phyloP scores from a whole-genome alignment of 2,329 filamentous ascomycete species.

The Pseudocercospora macadamiae region DNA sequence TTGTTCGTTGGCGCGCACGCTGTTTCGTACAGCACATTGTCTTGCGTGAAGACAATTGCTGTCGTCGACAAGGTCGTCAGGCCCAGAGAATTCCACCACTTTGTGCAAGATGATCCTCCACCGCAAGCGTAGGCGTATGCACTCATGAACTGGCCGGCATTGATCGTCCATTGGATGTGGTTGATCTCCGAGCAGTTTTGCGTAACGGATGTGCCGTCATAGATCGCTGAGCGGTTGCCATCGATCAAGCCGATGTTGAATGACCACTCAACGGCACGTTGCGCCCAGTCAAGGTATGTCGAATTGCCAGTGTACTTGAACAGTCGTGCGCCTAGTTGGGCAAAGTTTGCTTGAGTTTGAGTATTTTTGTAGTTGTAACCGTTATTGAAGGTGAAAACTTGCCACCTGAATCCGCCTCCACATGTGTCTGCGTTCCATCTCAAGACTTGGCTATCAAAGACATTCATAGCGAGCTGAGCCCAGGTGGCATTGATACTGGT shows the following conservation, averaged over 20 bases:
- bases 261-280: constrained; percentile 69
- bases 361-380: constrained; percentile 84
- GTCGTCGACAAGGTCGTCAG: constrained; percentile 11
- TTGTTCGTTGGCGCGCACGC: constrained; percentile 63
- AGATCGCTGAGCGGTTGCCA: constrained; percentile 51
- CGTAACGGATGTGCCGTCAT: constrained; percentile 61
- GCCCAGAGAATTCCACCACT: constrained; percentile 30
- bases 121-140: constrained; percentile 58
- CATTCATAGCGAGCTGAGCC: constrained; percentile 70
- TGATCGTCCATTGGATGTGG: constrained; percentile 65
- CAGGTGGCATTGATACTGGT: constrained; percentile 48
- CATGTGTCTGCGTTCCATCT: constrained; percentile 71
- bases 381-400: constrained; percentile 76
- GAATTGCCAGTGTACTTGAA: constrained; percentile 42
- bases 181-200: constrained; percentile 57
- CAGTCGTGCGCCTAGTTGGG: constrained; percentile 70
- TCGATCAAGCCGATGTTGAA: constrained; percentile 60
- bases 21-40: constrained; percentile 62
- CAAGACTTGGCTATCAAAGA: constrained; percentile 74
- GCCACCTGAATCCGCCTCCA: constrained; percentile 78
- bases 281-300: constrained; percentile 69
- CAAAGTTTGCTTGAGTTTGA: constrained; percentile 79
- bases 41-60: constrained; percentile 52
- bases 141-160: constrained; percentile 66
- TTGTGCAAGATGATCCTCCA: neutral